phyloP scores from a whole-genome alignment of 768 basidiomycete species.

The Collybiopsis luxurians region DNA sequence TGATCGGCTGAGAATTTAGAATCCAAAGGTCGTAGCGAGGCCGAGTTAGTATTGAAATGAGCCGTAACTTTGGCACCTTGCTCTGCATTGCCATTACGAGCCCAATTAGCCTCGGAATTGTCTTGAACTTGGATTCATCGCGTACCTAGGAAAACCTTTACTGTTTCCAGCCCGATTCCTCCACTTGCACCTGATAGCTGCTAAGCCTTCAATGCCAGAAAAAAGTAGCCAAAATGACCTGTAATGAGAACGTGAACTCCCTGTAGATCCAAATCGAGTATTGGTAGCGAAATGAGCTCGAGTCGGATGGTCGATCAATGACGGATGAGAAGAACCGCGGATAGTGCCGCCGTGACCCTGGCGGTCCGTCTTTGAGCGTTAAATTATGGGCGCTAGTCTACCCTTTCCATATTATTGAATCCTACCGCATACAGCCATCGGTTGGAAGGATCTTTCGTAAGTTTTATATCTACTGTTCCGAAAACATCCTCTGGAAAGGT shows the following conservation, averaged over 20 bases:
- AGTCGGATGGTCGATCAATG: constrained; percentile 19
- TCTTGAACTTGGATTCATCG: not conserved
- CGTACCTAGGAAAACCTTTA: constrained; percentile 53
- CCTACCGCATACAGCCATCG: too few relatives aligned
- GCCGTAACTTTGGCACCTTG: constrained; percentile 72
- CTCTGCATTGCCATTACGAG: constrained; percentile 35
- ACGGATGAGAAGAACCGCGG: not conserved
- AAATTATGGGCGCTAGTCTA: too few relatives aligned
- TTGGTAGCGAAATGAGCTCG: not conserved
- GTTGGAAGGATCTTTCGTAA: too few relatives aligned
- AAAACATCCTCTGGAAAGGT: too few relatives aligned
- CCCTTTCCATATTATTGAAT: too few relatives aligned
- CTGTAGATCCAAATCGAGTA: constrained; percentile 49
- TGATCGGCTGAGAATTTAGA: constrained; percentile 32
- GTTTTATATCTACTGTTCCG: too few relatives aligned
- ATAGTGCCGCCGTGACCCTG: too few relatives aligned
- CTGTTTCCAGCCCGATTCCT: constrained; percentile 69
- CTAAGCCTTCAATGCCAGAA: not conserved
- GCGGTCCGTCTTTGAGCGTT: too few relatives aligned
- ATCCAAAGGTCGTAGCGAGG: constrained; percentile 38
- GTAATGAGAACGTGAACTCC: constrained; percentile 68
- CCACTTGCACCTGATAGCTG: constrained; percentile 62
- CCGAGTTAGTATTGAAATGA: constrained; percentile 59
- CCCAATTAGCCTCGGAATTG: not conserved
- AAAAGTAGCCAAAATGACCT: constrained; percentile 30